Percentiles rank a stretch among this genome's conserved stretches.
Conservation (phyloP, 164 flowering plant genomes). For the Vitis riparia region DNA sequence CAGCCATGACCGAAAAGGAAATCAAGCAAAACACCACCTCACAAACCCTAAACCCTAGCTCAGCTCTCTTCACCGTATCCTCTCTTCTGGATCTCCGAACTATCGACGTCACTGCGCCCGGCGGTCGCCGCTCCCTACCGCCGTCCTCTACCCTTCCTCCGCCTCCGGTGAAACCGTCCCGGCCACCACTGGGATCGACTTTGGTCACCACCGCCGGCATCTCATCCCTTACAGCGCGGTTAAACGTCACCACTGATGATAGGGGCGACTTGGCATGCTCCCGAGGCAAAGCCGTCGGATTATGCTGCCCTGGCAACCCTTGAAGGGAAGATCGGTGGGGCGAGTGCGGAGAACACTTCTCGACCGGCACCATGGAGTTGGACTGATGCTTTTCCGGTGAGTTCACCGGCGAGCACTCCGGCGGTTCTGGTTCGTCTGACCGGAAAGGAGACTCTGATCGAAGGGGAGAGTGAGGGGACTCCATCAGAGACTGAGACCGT, state of each 20-base stretch:
- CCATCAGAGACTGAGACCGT: slow-evolving; percentile 28
- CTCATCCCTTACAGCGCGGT: slow-evolving; percentile 33
- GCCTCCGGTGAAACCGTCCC: slow-evolving; percentile 3
- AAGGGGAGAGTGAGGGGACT: slow-evolving; percentile 55
- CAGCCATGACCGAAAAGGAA: slow-evolving; percentile 92
- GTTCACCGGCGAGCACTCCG: slow-evolving; percentile 25
- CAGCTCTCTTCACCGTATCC: slow-evolving; percentile 41
- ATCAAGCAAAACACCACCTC: slow-evolving; percentile 66
- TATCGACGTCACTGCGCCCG: slow-evolving; percentile 31
- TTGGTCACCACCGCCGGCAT: slow-evolving; percentile 15
- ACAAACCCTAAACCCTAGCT: slow-evolving; percentile 64
- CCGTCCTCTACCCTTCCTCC: slow-evolving; percentile 18
- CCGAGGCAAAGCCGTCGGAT: slow-evolving; percentile 3
- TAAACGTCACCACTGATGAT: slow-evolving; percentile 23
- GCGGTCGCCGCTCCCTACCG: slow-evolving; percentile 30
- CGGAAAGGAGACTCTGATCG: slow-evolving; percentile 48
- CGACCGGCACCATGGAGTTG: slow-evolving; percentile 34
- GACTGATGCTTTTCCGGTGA: slow-evolving; percentile 28
- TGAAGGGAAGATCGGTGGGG: neutral
- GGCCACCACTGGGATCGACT: slow-evolving; percentile 21
- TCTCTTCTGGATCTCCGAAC: slow-evolving; percentile 41
- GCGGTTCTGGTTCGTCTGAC: slow-evolving; percentile 43
- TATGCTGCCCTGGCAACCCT: neutral
- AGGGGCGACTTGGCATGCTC: slow-evolving; percentile 8
- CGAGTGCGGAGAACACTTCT: slow-evolving; percentile 22